These are phyloP conservation scores for Phytophthora foliorum DNA, from an alignment of 352 stramenopile genomes.

Conservation along the genomic window DNA sequence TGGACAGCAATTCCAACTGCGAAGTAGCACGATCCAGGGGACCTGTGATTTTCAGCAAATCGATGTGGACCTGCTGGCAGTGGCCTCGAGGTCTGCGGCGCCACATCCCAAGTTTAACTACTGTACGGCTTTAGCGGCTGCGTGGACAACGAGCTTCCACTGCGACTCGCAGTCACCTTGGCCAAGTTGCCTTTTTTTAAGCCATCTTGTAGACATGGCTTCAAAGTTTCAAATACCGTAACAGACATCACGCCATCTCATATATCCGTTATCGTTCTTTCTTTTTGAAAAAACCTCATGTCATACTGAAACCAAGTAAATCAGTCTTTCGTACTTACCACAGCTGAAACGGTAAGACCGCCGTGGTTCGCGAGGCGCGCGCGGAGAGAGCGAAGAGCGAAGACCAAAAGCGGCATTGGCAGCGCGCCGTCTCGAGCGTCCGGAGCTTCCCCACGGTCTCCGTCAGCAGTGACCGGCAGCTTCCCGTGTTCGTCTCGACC, in stretches of 20 bases:
- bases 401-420: conserved; percentile 39
- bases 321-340: conserved; percentile 12
- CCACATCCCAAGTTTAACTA: too few relatives aligned
- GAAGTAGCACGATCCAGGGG: too few relatives aligned
- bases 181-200: too few relatives aligned
- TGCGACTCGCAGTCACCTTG: too few relatives aligned
- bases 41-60: too few relatives aligned
- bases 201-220: too few relatives aligned
- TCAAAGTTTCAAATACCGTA: too few relatives aligned
- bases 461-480: conserved; percentile 18
- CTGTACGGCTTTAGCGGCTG: too few relatives aligned
- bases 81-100: too few relatives aligned
- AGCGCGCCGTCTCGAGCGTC: conserved; percentile 41
- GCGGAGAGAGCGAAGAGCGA: conserved; percentile 38
- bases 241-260: not conserved
- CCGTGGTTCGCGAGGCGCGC: conserved; percentile 23
- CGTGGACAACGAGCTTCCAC: too few relatives aligned
- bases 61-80: too few relatives aligned
- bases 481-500: conserved; percentile 24
- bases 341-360: not conserved
- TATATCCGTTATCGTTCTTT: not conserved
- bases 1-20: too few relatives aligned
- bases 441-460: conserved; percentile 25
- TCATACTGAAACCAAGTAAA: conserved; percentile 20
- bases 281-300: conserved; percentile 2